Evolutionary conservation across 768 basidiomycete species (phyloP).

Genomic region (Hysterangium stoloniferum): DNA sequence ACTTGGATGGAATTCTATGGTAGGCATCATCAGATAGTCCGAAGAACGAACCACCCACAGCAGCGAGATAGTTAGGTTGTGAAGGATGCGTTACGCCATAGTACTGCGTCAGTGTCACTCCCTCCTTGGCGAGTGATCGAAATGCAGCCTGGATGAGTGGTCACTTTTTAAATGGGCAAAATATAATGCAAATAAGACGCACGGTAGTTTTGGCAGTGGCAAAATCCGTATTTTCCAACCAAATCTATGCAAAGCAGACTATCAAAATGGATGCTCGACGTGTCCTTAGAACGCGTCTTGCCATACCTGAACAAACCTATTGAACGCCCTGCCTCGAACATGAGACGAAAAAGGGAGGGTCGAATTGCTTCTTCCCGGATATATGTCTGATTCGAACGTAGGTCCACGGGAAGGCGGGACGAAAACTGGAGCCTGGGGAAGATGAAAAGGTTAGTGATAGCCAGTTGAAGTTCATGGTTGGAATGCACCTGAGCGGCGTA

Average conservation of each 20-base stretch:
- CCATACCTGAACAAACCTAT: constrained; percentile 33
- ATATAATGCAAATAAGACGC: not conserved
- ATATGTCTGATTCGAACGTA: constrained; percentile 25
- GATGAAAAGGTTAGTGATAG: not conserved
- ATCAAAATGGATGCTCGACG: not conserved
- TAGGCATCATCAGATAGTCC: constrained; percentile 20
- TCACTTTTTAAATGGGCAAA: not conserved
- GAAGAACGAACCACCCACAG: constrained; percentile 18
- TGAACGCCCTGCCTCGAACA: constrained; percentile 37
- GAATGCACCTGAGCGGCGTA: not conserved
- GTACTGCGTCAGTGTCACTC: constrained; percentile 17
- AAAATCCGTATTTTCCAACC: constrained; percentile 20
- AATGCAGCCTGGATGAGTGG: constrained; percentile 12
- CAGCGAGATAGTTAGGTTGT: constrained; percentile 21
- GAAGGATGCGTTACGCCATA: constrained; percentile 20
- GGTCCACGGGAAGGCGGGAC: constrained; percentile 22
- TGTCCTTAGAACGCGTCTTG: too few species aligned
- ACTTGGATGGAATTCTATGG: constrained; percentile 3
- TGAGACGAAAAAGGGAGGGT: constrained; percentile 32
- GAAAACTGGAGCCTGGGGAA: constrained; percentile 21
- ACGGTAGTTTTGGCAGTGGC: constrained; percentile 12
- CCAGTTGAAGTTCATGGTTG: not conserved
- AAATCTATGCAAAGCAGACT: constrained; percentile 1
- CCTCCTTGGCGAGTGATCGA: constrained; percentile 17
- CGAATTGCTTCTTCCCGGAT: constrained; percentile 34